Percentiles rank a stretch among this genome's conserved stretches.
Conservation (phyloP, 352 stramenopile species). For the Phytophthora syringae region DNA sequence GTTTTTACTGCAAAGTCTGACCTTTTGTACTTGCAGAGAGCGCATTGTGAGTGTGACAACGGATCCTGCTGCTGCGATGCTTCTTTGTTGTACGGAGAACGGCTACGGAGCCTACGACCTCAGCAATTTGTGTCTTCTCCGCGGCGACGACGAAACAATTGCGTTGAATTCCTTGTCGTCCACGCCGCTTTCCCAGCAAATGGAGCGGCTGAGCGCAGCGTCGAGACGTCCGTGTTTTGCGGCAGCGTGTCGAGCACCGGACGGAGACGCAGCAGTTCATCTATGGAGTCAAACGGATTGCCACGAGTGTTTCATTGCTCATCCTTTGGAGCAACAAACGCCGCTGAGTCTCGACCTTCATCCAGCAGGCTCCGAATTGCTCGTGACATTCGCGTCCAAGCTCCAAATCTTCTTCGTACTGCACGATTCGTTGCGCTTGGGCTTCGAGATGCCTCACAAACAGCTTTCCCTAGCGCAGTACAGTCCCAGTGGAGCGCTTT, state of each 20-base stretch:
- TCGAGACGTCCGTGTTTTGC: conserved; percentile 58
- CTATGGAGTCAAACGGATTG: conserved; percentile 69
- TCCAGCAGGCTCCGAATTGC: conserved; percentile 56
- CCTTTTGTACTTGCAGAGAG: conserved; percentile 37
- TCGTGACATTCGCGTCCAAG: conserved; percentile 58
- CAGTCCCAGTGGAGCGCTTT: conserved; percentile 59
- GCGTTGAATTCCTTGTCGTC: conserved; percentile 49
- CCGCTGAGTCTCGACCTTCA: conserved; percentile 67
- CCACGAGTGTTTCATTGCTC: conserved; percentile 64
- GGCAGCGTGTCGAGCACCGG: conserved; percentile 44
- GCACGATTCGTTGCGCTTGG: conserved; percentile 63
- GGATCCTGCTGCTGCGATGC: conserved; percentile 52
- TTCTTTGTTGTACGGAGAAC: conserved; percentile 69
- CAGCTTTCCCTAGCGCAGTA: conserved; percentile 71
- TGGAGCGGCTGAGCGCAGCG: conserved; percentile 51
- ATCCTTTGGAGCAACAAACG: conserved; percentile 50
- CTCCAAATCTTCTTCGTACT: conserved; percentile 70
- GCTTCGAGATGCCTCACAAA: conserved; percentile 69
- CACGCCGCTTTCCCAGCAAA: conserved; percentile 48
- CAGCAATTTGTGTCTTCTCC: conserved; percentile 71
- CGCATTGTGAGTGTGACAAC: conserved; percentile 51
- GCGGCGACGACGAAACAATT: conserved; percentile 67
- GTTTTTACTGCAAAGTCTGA: no score
- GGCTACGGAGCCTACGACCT: conserved; percentile 76
- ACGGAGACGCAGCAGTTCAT: conserved; percentile 52